Evolutionary conservation across 805 yeast species (phyloP), one percentile per base, ranked within the genome.

Genomic region (Candida berthetii): DNA sequence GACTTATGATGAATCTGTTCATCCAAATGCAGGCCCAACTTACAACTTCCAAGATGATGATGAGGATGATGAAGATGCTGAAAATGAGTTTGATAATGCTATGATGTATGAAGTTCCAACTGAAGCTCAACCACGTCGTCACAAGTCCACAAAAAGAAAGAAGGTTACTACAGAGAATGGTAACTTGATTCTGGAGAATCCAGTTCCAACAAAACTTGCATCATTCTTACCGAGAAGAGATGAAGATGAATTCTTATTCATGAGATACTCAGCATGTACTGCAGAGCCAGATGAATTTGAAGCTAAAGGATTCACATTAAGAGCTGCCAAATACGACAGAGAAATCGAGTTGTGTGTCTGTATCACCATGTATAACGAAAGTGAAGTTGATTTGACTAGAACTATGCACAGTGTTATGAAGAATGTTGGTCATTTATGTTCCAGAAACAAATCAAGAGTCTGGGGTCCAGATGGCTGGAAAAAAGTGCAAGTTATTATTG

Each of bases 381-480:
- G 87, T 61, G 96, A 90, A 60, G 71, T 72, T 41, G 76, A 95
- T 3, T 79, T 93, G 60, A 87, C 97, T 1, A 78, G 98, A 65
- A 95, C 99, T 0, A 71, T 93, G 75, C 96, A 95, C 61, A 86
- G 96, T 0, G 91, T 93, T 14, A 87, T 91, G 86, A 85, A 80
- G 54, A 93, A 95, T 62, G 78, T 93, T 44, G 86, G 96, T 2
- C 93, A 89, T 55, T 69, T 93, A 40, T 79, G 96, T 58, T 77
- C 83, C 14, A 78, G 99, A 61, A 72, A 75, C 41, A 84, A 80
- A 59, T 85, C 96, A 32, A 71, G 84, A 39, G 83, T 85, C 15
- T 93, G 99, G 99, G 98, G 99, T 4, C 80, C 82, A 50, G 95
- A 90, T 45, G 85, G 96, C 20, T 93, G 99, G 99, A 89, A 93